Conservation (phyloP, 2,329 filamentous ascomycete genomes). For the Colletotrichum lentis region DNA sequence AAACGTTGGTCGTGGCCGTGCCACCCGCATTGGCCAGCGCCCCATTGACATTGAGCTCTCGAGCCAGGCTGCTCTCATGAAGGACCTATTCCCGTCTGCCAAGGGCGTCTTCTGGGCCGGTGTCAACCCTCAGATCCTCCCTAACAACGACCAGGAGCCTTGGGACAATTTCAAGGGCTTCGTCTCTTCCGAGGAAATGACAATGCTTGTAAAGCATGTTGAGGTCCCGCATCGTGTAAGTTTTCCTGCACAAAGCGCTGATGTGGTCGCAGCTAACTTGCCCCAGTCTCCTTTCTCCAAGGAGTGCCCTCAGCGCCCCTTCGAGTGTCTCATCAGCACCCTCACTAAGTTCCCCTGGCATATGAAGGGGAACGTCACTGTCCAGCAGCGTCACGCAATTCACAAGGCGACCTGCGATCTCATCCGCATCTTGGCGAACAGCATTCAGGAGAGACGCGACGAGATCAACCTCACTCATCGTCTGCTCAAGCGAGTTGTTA, state of each 20-base stretch:
- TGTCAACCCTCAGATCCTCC: constrained; percentile 51
- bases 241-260: constrained; percentile 36
- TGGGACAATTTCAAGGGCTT: constrained; percentile 68
- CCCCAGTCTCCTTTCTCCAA: constrained; percentile 65
- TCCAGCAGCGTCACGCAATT: constrained; percentile 63
- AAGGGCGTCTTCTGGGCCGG: constrained; percentile 65
- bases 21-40: constrained; percentile 64
- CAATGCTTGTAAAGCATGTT: constrained; percentile 70
- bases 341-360: constrained; percentile 71
- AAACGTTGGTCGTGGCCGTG: constrained; percentile 51
- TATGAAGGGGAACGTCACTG: constrained; percentile 63
- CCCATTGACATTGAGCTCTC: constrained; percentile 65
- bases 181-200: constrained; percentile 68
- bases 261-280: neutral
- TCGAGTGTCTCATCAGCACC: constrained; percentile 71
- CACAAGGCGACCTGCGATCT: constrained; percentile 61
- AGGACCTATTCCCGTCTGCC: constrained; percentile 67
- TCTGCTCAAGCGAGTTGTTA: constrained; percentile 62
- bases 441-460: constrained; percentile 47
- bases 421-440: constrained; percentile 43
- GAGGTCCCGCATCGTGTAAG: constrained; percentile 69
- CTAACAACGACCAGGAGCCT: constrained; percentile 49
- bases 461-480: constrained; percentile 58
- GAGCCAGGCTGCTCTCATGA: constrained; percentile 65
- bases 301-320: constrained; percentile 70